Conservation (phyloP, 352 stramenopile genomes). For the Globisporangium alternatum region DNA sequence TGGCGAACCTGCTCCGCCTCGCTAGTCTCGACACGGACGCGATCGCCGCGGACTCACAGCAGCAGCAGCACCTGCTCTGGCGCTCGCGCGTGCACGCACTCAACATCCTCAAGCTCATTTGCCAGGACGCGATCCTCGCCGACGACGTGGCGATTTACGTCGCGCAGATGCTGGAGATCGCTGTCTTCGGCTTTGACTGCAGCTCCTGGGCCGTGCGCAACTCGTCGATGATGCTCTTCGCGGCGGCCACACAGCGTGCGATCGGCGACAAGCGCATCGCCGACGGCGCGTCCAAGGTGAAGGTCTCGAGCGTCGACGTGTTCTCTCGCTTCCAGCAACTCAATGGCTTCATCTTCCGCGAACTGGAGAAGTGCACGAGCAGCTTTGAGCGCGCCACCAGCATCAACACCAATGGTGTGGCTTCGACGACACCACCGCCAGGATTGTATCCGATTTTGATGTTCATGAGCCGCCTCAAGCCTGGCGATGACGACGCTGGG, state of each 20-base stretch:
- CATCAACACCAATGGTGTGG: neutral
- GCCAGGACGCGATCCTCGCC: conserved; percentile 81
- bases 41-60: conserved; percentile 23
- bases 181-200: conserved; percentile 82
- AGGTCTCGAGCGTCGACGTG: conserved; percentile 67
- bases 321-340: conserved; percentile 81
- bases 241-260: conserved; percentile 70
- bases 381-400: conserved; percentile 14
- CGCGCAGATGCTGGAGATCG: conserved; percentile 80
- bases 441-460: conserved; percentile 76
- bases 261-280: conserved; percentile 84
- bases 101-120: conserved; percentile 91
- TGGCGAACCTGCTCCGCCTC: conserved; percentile 64
- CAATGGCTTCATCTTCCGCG: conserved; percentile 51
- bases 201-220: conserved; percentile 88
- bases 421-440: conserved; percentile 28
- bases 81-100: conserved; percentile 80
- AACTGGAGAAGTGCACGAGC: conserved; percentile 43
- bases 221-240: conserved; percentile 92
- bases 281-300: conserved; percentile 56
- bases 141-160: conserved; percentile 84
- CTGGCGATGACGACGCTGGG: conserved; percentile 49
- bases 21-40: conserved; percentile 56
- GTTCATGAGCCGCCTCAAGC: conserved; percentile 73
- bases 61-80: conserved; percentile 59